Evolutionary conservation across 257 asterid species (phyloP).

Genomic region (Sherardia arvensis): DNA sequence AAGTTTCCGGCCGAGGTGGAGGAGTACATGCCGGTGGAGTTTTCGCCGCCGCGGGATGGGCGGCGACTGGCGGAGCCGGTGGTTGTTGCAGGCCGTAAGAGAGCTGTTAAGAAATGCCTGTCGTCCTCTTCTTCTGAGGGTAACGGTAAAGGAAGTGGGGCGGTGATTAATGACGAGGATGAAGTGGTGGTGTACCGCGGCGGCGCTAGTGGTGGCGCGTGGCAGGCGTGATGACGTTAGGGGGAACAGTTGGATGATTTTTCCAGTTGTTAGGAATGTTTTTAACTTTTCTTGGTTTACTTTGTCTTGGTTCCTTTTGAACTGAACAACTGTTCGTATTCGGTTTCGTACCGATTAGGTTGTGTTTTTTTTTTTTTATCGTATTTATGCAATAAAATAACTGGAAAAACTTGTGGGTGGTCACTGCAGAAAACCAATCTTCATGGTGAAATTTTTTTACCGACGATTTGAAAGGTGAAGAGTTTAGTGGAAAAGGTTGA

Average conservation of each 20-base stretch:
- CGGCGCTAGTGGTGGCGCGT: conserved; percentile 19
- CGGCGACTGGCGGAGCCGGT: conserved; percentile 38
- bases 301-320: not conserved
- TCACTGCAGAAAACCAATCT: conserved; percentile 1
- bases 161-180: not conserved
- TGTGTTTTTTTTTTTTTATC: no score
- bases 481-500: no score
- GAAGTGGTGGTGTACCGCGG: not conserved
- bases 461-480: no score
- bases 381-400: not conserved
- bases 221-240: conserved; percentile 8
- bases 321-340: not conserved
- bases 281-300: no score
- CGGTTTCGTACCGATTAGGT: not conserved
- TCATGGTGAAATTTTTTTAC: no score
- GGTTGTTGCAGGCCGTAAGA: no score
- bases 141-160: conserved; percentile 12
- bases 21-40: conserved; percentile 85
- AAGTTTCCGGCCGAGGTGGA: conserved; percentile 81
- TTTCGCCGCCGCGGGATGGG: conserved; percentile 89
- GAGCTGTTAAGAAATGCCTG: no score
- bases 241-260: conserved; percentile 5
- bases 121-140: conserved; percentile 9
- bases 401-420: not conserved
- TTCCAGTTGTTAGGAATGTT: not conserved